Conservation (phyloP, 495 filamentous ascomycete species). For the Talaromyces liani region DNA sequence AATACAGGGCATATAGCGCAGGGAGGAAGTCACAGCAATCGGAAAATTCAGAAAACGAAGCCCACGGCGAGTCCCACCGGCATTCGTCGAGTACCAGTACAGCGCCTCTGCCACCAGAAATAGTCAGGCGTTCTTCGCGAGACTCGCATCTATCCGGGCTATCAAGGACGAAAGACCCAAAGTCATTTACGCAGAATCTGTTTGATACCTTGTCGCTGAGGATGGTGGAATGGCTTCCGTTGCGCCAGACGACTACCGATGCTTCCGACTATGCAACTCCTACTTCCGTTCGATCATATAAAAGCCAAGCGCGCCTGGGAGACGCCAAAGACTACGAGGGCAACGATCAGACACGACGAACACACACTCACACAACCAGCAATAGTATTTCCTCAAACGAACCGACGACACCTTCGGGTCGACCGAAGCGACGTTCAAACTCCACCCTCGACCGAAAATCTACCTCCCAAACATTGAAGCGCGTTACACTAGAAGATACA, state of each 20-base stretch:
- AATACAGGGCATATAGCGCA: background rate
- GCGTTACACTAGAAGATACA: conserved; percentile 30
- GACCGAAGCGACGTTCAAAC: conserved; percentile 10
- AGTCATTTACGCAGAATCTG: conserved; percentile 76
- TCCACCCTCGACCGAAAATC: conserved; percentile 31
- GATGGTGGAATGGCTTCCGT: conserved; percentile 73
- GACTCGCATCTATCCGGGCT: conserved; percentile 22
- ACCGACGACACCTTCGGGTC: background rate
- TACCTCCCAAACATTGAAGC: conserved; percentile 33
- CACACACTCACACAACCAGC: background rate
- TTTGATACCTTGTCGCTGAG: conserved; percentile 71
- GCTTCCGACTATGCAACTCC: conserved; percentile 14
- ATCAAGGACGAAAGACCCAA: conserved; percentile 64
- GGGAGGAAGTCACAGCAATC: conserved; percentile 3
- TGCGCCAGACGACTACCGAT: conserved; percentile 29
- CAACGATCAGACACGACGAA: conserved; percentile 11
- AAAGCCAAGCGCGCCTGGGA: background rate
- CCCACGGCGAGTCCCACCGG: background rate
- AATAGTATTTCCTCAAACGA: conserved; percentile 3
- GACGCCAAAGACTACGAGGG: background rate
- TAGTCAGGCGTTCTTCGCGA: conserved; percentile 10
- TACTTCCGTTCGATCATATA: conserved; percentile 12
- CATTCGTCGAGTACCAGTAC: background rate
- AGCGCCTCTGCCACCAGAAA: background rate
- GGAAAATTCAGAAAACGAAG: background rate